Evolutionary conservation across 2,329 filamentous ascomycete genomes (phyloP), one percentile per base, ranked within the genome.

Genomic region (Aspergillus udagawae): DNA sequence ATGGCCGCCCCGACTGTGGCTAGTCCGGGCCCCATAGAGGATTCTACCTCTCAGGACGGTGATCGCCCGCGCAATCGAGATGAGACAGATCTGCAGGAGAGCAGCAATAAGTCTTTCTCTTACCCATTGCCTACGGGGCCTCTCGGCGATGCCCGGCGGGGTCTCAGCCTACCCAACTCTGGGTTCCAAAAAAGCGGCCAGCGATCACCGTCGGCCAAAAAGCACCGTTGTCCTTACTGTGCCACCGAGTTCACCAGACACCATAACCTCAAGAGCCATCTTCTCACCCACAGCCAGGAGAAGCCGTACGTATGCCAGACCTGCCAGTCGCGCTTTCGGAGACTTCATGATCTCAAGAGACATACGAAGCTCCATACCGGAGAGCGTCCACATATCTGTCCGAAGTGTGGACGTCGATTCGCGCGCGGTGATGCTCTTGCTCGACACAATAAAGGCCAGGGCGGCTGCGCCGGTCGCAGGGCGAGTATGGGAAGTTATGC

Each of bases 281-380:
- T 99, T 56, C 84, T 99, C 71, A 97, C 94, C 0, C 94, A 97
- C 75, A 97, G 92, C 68, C 93, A 99, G 80, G 94, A 99, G 75
- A 99, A 99, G 76, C 94, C 94, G 0, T 99, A 94, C 70, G 85
- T 94, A 28, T 99, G 94, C 71, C 87, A 91, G 60, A 91, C 90
- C n/a, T 99, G 94, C 73, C 86, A 93, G 66, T 90, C 94, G 74
- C 87, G 93, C 53, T 99, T 99, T 75, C 86, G 94, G 55, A 86
- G 94, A 62, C 81, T 97, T 52, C 94, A 99, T 71, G 94, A 99
- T 70, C 77, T 99, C 63, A 99, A 99, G 79, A 86, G 94, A 44
- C 94, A 99, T 73, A 92, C 89, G 63, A 99, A 99, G 76, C 83
- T 99, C 23, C 94, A 99, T 71, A 97, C 93, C 0, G 94, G 94